Conservation (phyloP, 805 yeast genomes). For the Starmerella etchellsii region DNA sequence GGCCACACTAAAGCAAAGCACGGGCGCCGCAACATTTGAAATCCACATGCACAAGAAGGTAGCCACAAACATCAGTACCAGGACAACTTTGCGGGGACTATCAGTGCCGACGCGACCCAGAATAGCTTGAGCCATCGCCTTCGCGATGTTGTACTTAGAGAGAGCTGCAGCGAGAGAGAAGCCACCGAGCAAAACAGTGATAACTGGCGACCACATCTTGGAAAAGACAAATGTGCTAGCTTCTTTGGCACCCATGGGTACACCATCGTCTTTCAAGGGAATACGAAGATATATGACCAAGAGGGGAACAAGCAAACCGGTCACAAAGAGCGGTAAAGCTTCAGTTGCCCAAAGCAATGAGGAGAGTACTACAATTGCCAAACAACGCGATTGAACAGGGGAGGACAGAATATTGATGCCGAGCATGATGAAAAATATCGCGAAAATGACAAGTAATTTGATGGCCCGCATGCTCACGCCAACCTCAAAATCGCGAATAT, state of each 20-base stretch:
- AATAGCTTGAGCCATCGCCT: slow-evolving; percentile 67
- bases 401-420: slow-evolving; percentile 31
- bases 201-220: slow-evolving; percentile 91
- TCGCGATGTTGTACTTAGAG: slow-evolving; percentile 82
- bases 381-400: slow-evolving; percentile 63
- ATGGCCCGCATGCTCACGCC: neutral
- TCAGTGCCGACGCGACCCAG: slow-evolving; percentile 74
- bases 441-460: slow-evolving; percentile 35
- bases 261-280: slow-evolving; percentile 22
- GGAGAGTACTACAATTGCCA: slow-evolving; percentile 69
- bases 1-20: slow-evolving; percentile 75
- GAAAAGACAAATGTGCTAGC: slow-evolving; percentile 71
- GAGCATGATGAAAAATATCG: slow-evolving; percentile 39
- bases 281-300: slow-evolving; percentile 63
- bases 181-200: slow-evolving; percentile 82
- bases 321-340: slow-evolving; percentile 79
- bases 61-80: slow-evolving; percentile 77
- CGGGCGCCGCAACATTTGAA: slow-evolving; percentile 95
- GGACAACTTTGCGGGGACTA: slow-evolving; percentile 54
- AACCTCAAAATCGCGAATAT: neutral
- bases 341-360: slow-evolving; percentile 94
- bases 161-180: slow-evolving; percentile 90
- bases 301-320: slow-evolving; percentile 73
- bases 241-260: slow-evolving; percentile 45
- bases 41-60: slow-evolving; percentile 88